Evolutionary conservation across 2,329 filamentous ascomycete genomes (phyloP).

Genomic region (Alternaria postmessia): DNA sequence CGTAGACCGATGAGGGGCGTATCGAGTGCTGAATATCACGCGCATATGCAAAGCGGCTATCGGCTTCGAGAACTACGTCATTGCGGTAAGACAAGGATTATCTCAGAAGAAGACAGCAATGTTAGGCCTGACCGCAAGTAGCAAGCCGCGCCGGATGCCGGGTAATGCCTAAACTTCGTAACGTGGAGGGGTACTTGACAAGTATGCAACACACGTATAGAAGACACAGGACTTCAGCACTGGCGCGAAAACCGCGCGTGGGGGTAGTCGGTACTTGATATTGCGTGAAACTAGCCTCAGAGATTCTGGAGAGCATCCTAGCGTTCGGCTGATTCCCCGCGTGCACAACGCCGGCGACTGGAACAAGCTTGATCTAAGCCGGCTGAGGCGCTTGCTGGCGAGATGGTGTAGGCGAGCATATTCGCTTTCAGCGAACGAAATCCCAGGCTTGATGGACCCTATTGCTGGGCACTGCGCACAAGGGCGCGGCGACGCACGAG

Average conservation of each 20-base stretch:
- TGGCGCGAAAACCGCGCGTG: conserved; percentile 12
- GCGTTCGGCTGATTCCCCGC: conserved; percentile 33
- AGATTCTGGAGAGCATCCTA: conserved; percentile 18
- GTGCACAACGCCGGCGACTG: conserved; percentile 23
- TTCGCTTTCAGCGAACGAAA: conserved; percentile 28
- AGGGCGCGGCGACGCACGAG: conserved; percentile 28
- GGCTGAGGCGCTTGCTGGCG: conserved; percentile 43
- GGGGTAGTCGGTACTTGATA: conserved; percentile 17
- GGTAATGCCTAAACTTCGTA: neutral
- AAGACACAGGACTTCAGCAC: neutral
- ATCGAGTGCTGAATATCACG: neutral
- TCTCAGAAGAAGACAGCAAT: neutral
- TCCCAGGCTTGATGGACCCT: conserved; percentile 20
- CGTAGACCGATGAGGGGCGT: neutral
- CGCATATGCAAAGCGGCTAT: neutral
- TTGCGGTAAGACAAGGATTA: neutral
- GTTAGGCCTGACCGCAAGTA: conserved; percentile 7
- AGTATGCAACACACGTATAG: neutral
- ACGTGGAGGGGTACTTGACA: neutral
- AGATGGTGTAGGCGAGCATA: conserved; percentile 29
- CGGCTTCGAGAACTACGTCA: conserved; percentile 6
- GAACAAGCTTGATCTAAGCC: conserved; percentile 36
- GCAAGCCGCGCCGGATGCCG: conserved; percentile 11
- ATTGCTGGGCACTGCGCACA: conserved; percentile 29
- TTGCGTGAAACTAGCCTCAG: conserved; percentile 26